A percentile compares a stretch with the other conserved stretches of the same genome.
These are phyloP conservation scores for Leccinellum albellum DNA, from an alignment of 768 basidiomycete species.

Conservation along the genomic window DNA sequence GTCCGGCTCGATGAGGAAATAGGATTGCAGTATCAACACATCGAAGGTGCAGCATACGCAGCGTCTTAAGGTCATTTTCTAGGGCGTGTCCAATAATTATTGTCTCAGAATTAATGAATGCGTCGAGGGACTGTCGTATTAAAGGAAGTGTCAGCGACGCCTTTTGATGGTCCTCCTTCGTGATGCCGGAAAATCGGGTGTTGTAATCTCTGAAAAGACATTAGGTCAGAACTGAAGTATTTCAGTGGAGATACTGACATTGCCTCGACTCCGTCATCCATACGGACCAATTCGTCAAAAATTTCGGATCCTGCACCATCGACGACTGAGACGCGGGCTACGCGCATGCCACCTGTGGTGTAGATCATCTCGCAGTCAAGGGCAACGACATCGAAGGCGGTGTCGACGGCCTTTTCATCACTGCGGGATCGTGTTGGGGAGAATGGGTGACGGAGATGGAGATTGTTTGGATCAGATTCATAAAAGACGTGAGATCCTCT, in stretches of 20 bases:
- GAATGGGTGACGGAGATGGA: conserved; percentile 78
- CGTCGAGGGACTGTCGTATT: conserved; percentile 64
- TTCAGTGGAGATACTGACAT: conserved; percentile 47
- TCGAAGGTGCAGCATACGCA: conserved; percentile 80
- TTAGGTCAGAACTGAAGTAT: neutral
- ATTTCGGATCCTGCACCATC: conserved; percentile 70
- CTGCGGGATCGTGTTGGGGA: conserved; percentile 37
- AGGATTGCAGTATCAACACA: conserved; percentile 86
- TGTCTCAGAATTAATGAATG: conserved; percentile 72
- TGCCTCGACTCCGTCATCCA: conserved; percentile 77
- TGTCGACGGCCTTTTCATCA: conserved; percentile 19
- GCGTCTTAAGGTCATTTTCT: conserved; percentile 90
- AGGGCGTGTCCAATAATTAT: conserved; percentile 88
- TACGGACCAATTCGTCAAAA: conserved; percentile 77
- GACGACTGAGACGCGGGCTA: conserved; percentile 87
- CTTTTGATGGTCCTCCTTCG: conserved; percentile 48
- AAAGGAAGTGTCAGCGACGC: conserved; percentile 67
- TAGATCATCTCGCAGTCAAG: conserved; percentile 98
- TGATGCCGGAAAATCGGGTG: conserved; percentile 86
- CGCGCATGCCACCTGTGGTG: conserved; percentile 86
- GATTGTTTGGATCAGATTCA: conserved; percentile 58
- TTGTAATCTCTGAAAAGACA: conserved; percentile 69
- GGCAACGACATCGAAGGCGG: conserved; percentile 72
- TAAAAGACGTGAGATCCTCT: conserved; percentile 89
- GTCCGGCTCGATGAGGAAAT: conserved; percentile 81